Percentiles rank a stretch among this genome's conserved stretches.
Conservation (phyloP, 306 rosid species). For the Vicia sativa region DNA sequence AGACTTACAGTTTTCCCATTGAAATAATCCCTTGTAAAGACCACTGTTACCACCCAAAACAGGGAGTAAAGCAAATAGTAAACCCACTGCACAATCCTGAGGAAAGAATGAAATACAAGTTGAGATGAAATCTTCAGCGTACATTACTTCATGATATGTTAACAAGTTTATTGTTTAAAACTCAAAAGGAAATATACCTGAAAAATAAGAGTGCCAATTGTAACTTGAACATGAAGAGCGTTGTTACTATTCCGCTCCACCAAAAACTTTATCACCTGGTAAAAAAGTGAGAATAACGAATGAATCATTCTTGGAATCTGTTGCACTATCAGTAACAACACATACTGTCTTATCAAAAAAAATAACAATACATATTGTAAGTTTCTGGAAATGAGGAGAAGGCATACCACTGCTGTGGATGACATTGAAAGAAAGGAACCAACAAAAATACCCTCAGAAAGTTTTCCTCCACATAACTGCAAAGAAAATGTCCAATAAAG, state of each 20-base stretch:
- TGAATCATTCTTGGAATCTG: slow-evolving; percentile 28
- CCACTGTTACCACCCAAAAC: slow-evolving; percentile 98
- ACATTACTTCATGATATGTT: slow-evolving; percentile 27
- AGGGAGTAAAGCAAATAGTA: slow-evolving; percentile 96
- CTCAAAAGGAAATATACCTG: slow-evolving; percentile 64
- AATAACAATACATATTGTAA: background rate
- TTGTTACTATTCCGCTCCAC: slow-evolving; percentile 73
- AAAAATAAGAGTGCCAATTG: slow-evolving; percentile 96
- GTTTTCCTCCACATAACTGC: slow-evolving; percentile 88
- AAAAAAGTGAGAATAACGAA: slow-evolving; percentile 38
- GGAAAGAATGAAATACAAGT: slow-evolving; percentile 34
- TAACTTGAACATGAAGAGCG: slow-evolving; percentile 93
- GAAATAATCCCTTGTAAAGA: slow-evolving; percentile 86
- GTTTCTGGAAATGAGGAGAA: slow-evolving; percentile 33
- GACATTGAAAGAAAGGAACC: slow-evolving; percentile 98
- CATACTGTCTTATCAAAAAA: too few species aligned
- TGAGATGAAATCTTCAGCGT: slow-evolving; percentile 20
- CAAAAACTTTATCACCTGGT: slow-evolving; percentile 91
- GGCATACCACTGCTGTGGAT: slow-evolving; percentile 90
- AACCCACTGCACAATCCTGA: slow-evolving; percentile 99
- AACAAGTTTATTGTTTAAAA: slow-evolving; percentile 26
- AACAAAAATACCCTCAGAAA: slow-evolving; percentile 95
- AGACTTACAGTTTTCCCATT: slow-evolving; percentile 95
- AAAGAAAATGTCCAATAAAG: slow-evolving; percentile 33
- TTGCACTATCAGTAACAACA: slow-evolving; percentile 14